Conservation (phyloP, 345 rosid genomes). For the Gossypium anomalum region DNA sequence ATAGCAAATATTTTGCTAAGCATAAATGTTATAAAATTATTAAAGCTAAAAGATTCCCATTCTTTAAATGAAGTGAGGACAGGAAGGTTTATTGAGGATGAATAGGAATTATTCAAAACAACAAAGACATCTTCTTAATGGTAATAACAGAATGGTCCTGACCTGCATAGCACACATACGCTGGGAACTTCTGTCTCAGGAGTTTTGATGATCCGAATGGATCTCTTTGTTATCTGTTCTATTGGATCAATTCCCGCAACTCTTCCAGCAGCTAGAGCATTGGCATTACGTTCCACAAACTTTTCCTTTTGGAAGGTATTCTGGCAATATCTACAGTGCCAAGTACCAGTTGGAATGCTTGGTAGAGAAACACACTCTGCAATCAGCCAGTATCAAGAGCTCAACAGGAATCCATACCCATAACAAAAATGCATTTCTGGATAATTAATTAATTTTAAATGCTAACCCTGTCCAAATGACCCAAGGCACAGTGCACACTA, state of each 20-base stretch:
- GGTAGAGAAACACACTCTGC: slow-evolving; percentile 58
- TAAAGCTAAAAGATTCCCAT: background rate
- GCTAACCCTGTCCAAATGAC: background rate
- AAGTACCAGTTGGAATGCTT: slow-evolving; percentile 54
- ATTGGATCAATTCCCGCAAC: slow-evolving; percentile 87
- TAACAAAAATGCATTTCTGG: background rate
- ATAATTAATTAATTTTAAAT: background rate
- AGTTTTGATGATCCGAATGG: slow-evolving; percentile 78
- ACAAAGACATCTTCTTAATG: background rate
- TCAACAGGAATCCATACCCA: slow-evolving; percentile 1
- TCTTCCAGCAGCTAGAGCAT: slow-evolving; percentile 91
- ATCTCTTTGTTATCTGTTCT: slow-evolving; percentile 72
- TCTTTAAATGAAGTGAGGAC: background rate
- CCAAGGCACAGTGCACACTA: background rate
- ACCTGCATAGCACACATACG: slow-evolving; percentile 96
- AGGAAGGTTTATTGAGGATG: background rate
- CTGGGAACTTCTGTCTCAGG: slow-evolving; percentile 52
- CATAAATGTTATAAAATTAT: background rate
- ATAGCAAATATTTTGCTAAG: background rate
- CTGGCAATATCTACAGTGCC: slow-evolving; percentile 81
- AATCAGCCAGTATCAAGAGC: slow-evolving; percentile 6
- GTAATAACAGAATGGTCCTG: slow-evolving; percentile 6
- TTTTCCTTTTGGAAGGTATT: slow-evolving; percentile 59
- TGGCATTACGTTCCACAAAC: slow-evolving; percentile 60
- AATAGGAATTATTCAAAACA: background rate